Percentiles rank a stretch among this genome's conserved stretches.
Conservation (phyloP, 495 filamentous ascomycete species). For the Polyplosphaeria fusca region DNA sequence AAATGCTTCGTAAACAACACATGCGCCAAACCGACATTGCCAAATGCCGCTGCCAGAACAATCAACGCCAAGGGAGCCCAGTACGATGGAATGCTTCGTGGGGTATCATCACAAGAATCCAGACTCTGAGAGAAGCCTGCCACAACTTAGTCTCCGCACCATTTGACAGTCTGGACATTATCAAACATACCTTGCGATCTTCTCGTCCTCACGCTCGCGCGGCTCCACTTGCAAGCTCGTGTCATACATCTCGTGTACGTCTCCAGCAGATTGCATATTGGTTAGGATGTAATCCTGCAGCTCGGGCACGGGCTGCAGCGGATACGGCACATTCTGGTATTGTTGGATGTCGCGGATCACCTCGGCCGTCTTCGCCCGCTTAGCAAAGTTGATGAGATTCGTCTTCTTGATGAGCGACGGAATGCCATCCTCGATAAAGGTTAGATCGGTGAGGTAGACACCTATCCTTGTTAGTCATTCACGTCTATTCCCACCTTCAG, state of each 20-base stretch:
- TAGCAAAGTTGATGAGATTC: constrained; percentile 95
- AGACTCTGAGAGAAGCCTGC: constrained; percentile 69
- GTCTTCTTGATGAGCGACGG: constrained; percentile 92
- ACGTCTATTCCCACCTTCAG: too few relatives aligned
- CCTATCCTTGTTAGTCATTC: constrained; percentile 50
- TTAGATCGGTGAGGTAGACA: constrained; percentile 95
- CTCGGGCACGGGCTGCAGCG: constrained; percentile 80
- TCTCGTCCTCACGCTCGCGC: constrained; percentile 92
- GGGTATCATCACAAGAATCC: constrained; percentile 61
- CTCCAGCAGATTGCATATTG: constrained; percentile 88
- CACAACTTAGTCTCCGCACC: constrained; percentile 37
- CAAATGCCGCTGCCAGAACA: not conserved
- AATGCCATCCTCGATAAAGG: constrained; percentile 98
- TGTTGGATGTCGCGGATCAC: constrained; percentile 98
- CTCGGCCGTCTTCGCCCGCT: constrained; percentile 94
- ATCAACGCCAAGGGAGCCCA: constrained; percentile 13
- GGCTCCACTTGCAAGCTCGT: constrained; percentile 89
- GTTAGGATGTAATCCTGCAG: constrained; percentile 95
- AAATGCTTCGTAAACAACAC: too few relatives aligned
- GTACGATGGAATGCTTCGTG: constrained; percentile 18
- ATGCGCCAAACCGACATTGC: too few relatives aligned
- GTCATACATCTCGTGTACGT: constrained; percentile 99
- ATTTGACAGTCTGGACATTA: constrained; percentile 13
- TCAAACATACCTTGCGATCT: constrained; percentile 71
- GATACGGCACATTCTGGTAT: constrained; percentile 94